Percentiles rank a stretch among this genome's conserved stretches.
Evolutionary conservation across 768 basidiomycete genomes (phyloP).

Genomic region (Rhodotorula toruloides): DNA sequence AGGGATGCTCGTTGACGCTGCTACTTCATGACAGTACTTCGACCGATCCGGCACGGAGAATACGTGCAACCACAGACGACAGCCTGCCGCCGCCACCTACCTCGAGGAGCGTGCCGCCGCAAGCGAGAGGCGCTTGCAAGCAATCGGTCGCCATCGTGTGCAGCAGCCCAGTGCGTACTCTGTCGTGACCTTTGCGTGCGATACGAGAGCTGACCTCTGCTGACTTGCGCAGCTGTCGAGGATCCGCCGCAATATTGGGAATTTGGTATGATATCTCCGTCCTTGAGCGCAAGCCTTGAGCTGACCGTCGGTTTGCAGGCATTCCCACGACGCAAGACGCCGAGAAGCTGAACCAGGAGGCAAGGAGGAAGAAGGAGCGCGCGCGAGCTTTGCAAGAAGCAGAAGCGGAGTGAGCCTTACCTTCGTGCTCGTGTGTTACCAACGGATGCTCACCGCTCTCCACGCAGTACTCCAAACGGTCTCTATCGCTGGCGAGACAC

Average conservation of each 20-base stretch:
- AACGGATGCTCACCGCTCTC: no score
- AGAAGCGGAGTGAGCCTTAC: no score
- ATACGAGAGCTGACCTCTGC: constrained; percentile 46
- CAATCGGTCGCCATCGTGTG: constrained; percentile 48
- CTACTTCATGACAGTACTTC: background rate
- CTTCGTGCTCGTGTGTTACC: no score
- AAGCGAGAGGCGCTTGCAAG: constrained; percentile 61
- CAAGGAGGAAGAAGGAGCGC: no score
- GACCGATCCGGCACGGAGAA: background rate
- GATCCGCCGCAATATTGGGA: constrained; percentile 79
- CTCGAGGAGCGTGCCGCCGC: constrained; percentile 62
- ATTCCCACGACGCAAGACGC: no score
- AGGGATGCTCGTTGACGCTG: background rate
- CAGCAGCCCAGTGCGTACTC: background rate
- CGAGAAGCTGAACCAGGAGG: no score
- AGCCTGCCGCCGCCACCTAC: background rate
- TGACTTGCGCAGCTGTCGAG: constrained; percentile 58
- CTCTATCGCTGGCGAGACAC: no score
- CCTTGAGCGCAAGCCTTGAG: no score
- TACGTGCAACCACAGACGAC: background rate
- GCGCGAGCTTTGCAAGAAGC: no score
- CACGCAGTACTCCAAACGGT: no score
- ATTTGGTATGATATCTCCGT: no score
- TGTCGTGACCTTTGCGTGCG: constrained; percentile 52
- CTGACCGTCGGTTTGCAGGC: no score